These are phyloP conservation scores for Phytophthora vignae DNA, from an alignment of 352 stramenopile species.

Conservation along the genomic window DNA sequence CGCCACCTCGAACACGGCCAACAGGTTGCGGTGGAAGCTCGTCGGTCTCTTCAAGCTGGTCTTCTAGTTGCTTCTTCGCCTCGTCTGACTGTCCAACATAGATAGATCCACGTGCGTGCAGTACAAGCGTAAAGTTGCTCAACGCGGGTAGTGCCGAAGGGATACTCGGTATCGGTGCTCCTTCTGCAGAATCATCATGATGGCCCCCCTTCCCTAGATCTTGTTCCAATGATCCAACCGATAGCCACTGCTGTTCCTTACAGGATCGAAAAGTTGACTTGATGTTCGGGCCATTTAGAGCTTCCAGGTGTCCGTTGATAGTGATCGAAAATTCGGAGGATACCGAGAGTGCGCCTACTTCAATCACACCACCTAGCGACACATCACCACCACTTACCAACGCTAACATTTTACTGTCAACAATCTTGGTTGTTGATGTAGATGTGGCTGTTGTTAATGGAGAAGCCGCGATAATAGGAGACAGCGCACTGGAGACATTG, in stretches of 20 bases:
- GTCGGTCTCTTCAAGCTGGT: constrained; percentile 31
- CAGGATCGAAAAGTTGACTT: constrained; percentile 60
- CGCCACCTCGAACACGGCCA: constrained; percentile 55
- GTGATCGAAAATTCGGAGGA: constrained; percentile 61
- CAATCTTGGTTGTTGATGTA: constrained; percentile 7
- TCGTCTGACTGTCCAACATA: constrained; percentile 50
- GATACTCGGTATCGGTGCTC: constrained; percentile 24
- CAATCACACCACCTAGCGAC: constrained; percentile 54
- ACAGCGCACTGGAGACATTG: constrained; percentile 48
- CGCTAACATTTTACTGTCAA: constrained; percentile 48
- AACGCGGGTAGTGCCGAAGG: constrained; percentile 26
- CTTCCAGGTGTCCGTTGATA: constrained; percentile 55
- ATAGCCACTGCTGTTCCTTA: constrained; percentile 50
- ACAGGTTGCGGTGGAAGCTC: constrained; percentile 23
- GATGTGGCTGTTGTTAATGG: constrained; percentile 12
- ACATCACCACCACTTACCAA: constrained; percentile 66
- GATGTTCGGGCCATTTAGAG: constrained; percentile 46
- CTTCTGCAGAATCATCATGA: constrained; percentile 9
- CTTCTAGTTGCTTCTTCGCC: constrained; percentile 31
- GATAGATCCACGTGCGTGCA: constrained; percentile 64
- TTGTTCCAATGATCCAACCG: constrained; percentile 22
- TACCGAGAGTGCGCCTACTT: constrained; percentile 59
- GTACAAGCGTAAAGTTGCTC: constrained; percentile 72
- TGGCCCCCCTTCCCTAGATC: constrained; percentile 16
- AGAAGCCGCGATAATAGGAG: constrained; percentile 28